Conservation (phyloP, 1,284 basidiomycete genomes). For the Ustilago shanxiensis region DNA sequence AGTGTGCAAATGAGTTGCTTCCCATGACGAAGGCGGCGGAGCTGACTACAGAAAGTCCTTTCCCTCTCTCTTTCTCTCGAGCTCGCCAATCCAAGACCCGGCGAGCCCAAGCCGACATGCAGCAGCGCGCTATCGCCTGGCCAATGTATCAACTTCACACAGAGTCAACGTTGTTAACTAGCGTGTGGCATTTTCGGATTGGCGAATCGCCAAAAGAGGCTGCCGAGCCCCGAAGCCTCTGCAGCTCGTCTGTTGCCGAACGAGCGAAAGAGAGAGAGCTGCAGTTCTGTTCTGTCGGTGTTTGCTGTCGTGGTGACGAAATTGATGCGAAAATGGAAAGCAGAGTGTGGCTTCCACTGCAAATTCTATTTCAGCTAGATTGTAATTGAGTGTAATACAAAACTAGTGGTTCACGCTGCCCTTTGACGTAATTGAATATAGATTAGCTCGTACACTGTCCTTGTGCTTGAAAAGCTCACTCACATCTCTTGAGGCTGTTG, state of each 20-base stretch:
- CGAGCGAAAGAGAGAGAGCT: neutral
- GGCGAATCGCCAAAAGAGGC: neutral
- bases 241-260: too few relatives aligned
- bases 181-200: neutral
- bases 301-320: constrained; percentile 9
- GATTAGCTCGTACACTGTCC: neutral
- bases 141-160: neutral
- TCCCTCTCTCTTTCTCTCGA: neutral
- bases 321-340: neutral
- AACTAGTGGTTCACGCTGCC: neutral
- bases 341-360: neutral
- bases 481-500: neutral
- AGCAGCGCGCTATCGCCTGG: neutral
- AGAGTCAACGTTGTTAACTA: too few relatives aligned
- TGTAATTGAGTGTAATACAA: neutral
- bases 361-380: neutral
- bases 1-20: neutral
- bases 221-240: neutral
- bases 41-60: neutral
- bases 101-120: neutral
- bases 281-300: neutral
- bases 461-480: too few relatives aligned
- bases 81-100: neutral
- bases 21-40: constrained; percentile 11
- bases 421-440: constrained; percentile 11